Evolutionary conservation across 495 filamentous ascomycete species (phyloP).

Genomic region (Jackrogersella minutella): DNA sequence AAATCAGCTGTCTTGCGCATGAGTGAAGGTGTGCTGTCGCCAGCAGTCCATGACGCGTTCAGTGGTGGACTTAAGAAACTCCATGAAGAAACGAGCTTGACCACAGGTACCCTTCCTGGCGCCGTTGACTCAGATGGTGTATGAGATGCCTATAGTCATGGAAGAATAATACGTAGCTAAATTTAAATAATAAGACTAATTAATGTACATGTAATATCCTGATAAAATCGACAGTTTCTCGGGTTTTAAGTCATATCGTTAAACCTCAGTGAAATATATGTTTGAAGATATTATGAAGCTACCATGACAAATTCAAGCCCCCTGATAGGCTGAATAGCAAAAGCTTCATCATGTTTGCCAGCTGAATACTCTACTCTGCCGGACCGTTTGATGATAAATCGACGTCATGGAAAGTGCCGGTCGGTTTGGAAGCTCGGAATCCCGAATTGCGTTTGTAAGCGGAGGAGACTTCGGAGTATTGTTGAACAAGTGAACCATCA

Average conservation of each 20-base stretch:
- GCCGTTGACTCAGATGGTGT: too few relatives aligned
- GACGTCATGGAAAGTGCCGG: slow-evolving; percentile 31
- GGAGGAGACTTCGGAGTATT: not conserved
- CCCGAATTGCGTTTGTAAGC: slow-evolving; percentile 34
- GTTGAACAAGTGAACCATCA: not conserved
- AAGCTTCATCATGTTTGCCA: slow-evolving; percentile 9
- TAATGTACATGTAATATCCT: too few relatives aligned
- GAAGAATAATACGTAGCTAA: too few relatives aligned
- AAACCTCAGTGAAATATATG: not conserved
- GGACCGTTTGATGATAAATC: slow-evolving; percentile 15
- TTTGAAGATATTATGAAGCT: too few relatives aligned
- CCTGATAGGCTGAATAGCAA: slow-evolving; percentile 21
- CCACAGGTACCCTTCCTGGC: too few relatives aligned
- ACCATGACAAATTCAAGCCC: slow-evolving; percentile 29
- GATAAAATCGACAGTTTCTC: not conserved
- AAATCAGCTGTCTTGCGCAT: too few relatives aligned
- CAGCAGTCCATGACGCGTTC: too few relatives aligned
- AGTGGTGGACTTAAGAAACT: too few relatives aligned
- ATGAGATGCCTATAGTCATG: too few relatives aligned
- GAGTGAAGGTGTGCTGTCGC: too few relatives aligned
- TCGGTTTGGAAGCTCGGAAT: slow-evolving; percentile 2
- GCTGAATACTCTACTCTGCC: slow-evolving; percentile 4
- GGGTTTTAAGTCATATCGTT: not conserved
- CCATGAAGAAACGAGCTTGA: too few relatives aligned
- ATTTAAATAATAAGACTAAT: too few relatives aligned